Conservation (phyloP, 75 land plant species). For the Sequoiadendron giganteum region DNA sequence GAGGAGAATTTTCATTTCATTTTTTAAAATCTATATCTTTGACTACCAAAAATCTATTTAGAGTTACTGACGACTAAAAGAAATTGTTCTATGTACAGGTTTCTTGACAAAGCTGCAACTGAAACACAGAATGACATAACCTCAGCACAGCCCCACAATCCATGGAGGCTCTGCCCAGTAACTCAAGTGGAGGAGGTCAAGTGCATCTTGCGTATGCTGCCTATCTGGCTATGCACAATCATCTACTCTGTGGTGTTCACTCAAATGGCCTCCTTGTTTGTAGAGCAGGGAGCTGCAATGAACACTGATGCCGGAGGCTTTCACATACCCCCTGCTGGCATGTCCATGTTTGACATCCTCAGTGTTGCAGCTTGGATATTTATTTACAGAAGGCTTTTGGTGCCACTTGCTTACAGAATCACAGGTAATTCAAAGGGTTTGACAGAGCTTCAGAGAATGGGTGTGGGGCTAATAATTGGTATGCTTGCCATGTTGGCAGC, state of each 20-base stretch:
- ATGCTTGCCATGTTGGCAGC: conserved; percentile 34
- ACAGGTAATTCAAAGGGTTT: conserved; percentile 27
- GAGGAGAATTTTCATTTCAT: not conserved
- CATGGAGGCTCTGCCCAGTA: conserved; percentile 50
- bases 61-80: not conserved
- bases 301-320: conserved; percentile 21
- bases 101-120: conserved; percentile 37
- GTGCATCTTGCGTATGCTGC: conserved; percentile 32
- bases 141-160: conserved; percentile 2
- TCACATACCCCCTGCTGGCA: conserved; percentile 34
- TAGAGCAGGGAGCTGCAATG: conserved; percentile 40
- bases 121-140: conserved; percentile 11
- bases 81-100: conserved; percentile 12
- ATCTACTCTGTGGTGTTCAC: conserved; percentile 34
- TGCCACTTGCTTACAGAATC: conserved; percentile 11
- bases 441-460: conserved; percentile 44
- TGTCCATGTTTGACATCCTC: conserved; percentile 25
- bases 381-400: conserved; percentile 25
- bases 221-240: conserved; percentile 33
- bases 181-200: conserved; percentile 56
- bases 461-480: conserved; percentile 20
- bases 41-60: not conserved
- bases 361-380: conserved; percentile 22
- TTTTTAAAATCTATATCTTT: not conserved
- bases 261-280: conserved; percentile 36